Evolutionary conservation across 1,284 basidiomycete species (phyloP), one percentile per base, ranked within the genome.

Genomic region (Sutorius eximius): DNA sequence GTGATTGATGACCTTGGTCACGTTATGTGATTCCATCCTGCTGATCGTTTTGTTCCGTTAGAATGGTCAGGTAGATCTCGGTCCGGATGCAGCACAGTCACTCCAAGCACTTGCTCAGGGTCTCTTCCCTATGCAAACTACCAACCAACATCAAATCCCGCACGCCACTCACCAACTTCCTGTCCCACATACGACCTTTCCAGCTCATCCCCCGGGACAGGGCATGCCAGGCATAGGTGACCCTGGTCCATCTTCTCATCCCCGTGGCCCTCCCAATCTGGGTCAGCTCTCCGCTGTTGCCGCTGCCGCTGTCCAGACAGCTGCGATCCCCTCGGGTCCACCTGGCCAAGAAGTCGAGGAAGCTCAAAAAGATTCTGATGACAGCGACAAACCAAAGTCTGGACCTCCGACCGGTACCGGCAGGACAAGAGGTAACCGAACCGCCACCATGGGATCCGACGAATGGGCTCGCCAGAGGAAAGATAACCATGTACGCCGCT

Each of bases 391-490:
- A 18, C 57, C 61, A 22, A 58, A 58, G 54, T 9, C 22, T 0
- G 12, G 63, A 4, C 42, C 67, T n/a, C 29, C 59, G 12, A 57
- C 73, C 1, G 56, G 47, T 5, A 40, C 70, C 0, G 75, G 77
- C 29, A 73, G 81, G 13, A 64, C 72, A 29, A 71, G 82, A 16
- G 76, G 78, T 9, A 76, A 77, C 32, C 73, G 81, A 20, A 77
- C 74, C 38, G 78, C 82, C 4, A 75, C 80, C 1, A 84, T 86
- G 78, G 85, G 85, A 1, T 80, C 78, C 53, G 89, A 91, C 57
- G 91, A 93, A 65, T 93, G 91, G 89, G 82, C 82, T 34, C 77
- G 89, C 52, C 84, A 89, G 67, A 76, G 91, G 59, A 93, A 93
- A 65, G 91, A 93, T 65, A 93, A 93, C 60, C 91, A 93, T 71